Evolutionary conservation across 2,329 filamentous ascomycete species (phyloP), one percentile per base, ranked within the genome.

Genomic region (Pseudocercospora musae): DNA sequence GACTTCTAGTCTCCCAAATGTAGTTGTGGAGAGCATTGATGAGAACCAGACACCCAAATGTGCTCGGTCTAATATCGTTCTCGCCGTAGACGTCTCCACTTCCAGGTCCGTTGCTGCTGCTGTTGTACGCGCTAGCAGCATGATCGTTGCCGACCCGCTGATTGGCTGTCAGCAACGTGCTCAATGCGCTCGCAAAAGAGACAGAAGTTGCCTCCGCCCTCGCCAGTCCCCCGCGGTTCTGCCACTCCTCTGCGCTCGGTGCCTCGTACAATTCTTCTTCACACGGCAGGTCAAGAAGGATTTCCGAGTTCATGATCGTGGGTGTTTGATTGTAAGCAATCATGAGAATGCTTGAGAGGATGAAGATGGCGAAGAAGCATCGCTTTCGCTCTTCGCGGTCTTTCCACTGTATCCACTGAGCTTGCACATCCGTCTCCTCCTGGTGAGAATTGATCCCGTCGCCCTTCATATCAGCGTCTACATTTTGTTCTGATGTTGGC

Each of bases 11-110:
- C 77, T 98, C 94, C 95, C 95, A 98, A 49, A 98, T 97, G 76
- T 96, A 97, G 70, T 97, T 97, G 78, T 98, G 95, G 23, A 98
- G 82, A 3, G 95, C 93, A 73, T 96, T 94, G 74, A 98, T 97
- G 66, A 99, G 79, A 5, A 97, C 85, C 29, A 97, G 82, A 74
- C 92, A 96, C 8, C 94, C 95, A 74, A 96, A 96, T 0, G 92
- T 93, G 77, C 94, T 97, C 0, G 92, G 92, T 68, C 85, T 87
- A 53, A 95, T 81, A 33, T 91, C 87, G 58, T 81, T 87, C 66
- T 84, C 80, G 2, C 65, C 60, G 13, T 58, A 52, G 59, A 56
- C 59, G 58, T 40, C 58, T 48, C 33, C 49, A 10, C 42, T 62
- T 31, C 25, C 59, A 40, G 55, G 54, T 27, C 57, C 60, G 55